Evolutionary conservation across 2,329 filamentous ascomycete genomes (phyloP).

Genomic region (Aureobasidium melanogenum): DNA sequence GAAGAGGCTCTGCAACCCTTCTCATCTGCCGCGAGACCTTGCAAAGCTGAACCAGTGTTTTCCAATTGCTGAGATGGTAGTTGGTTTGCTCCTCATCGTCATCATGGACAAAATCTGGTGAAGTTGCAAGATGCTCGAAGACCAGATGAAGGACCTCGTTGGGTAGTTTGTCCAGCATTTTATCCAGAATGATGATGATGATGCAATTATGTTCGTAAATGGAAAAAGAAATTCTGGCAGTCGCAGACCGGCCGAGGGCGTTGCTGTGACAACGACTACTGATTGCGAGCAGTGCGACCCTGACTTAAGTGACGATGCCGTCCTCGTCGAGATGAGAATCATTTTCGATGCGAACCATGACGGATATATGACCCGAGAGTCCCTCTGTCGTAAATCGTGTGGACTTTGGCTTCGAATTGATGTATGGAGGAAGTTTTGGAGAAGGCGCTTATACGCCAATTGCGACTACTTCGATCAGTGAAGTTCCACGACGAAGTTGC

Average conservation of each 20-base stretch:
- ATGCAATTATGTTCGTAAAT: neutral
- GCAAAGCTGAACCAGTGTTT: neutral
- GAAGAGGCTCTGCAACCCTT: neutral
- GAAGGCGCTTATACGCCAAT: no score
- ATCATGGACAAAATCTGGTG: neutral
- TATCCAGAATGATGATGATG: neutral
- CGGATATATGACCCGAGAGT: neutral
- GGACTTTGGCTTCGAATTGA: no score
- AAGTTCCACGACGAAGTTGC: no score
- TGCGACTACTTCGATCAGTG: no score
- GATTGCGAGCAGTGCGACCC: neutral
- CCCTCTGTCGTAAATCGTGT: rapidly evolving
- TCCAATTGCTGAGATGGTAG: neutral
- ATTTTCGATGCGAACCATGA: neutral
- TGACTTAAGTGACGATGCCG: neutral
- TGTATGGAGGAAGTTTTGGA: no score
- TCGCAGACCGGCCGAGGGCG: neutral
- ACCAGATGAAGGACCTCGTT: neutral
- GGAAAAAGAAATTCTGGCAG: neutral
- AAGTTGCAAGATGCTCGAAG: neutral
- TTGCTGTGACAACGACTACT: neutral
- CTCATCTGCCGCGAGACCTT: neutral
- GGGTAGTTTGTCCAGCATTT: neutral
- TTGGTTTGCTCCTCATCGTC: neutral
- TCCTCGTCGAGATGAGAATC: neutral